Evolutionary conservation across 805 yeast species (phyloP).

Genomic region (Spathaspora gorwiae): DNA sequence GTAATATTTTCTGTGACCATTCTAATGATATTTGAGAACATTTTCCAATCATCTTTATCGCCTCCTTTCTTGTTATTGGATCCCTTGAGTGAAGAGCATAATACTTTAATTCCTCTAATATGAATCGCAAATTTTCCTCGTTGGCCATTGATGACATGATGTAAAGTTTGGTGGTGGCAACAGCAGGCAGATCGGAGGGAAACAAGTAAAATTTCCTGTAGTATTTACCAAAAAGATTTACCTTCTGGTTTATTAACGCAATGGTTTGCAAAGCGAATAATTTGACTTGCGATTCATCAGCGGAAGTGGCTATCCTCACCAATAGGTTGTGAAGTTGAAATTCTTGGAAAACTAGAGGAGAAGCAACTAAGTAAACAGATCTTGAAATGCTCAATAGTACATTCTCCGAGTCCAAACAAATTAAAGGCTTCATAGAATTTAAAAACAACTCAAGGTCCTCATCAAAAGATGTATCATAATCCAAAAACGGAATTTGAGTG

Average conservation of each 20-base stretch:
- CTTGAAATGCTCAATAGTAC: conserved; percentile 60
- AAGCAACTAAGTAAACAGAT: conserved; percentile 54
- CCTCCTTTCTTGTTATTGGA: conserved; percentile 30
- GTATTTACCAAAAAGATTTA: conserved; percentile 30
- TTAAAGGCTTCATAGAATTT: conserved; percentile 40
- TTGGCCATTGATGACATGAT: conserved; percentile 58
- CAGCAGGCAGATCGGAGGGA: conserved; percentile 46
- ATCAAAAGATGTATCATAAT: conserved; percentile 42
- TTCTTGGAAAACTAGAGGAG: conserved; percentile 48
- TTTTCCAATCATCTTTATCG: conserved; percentile 59
- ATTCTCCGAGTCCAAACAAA: conserved; percentile 50
- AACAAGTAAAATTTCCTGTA: conserved; percentile 50
- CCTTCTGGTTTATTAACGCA: conserved; percentile 28
- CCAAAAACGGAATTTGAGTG: conserved; percentile 11
- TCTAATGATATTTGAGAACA: conserved; percentile 47
- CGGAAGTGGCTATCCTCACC: conserved; percentile 36
- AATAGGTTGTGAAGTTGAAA: conserved; percentile 49
- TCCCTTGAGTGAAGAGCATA: conserved; percentile 23
- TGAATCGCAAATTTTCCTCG: conserved; percentile 44
- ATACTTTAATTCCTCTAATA: conserved; percentile 62
- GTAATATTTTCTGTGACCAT: conserved; percentile 53
- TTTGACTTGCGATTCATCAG: conserved; percentile 15
- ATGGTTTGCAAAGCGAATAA: conserved; percentile 45
- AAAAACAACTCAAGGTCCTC: conserved; percentile 57
- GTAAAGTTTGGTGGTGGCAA: conserved; percentile 52